Conservation (phyloP, 1,139 yeast genomes). For the Saccharomycopsis crataegensis region DNA sequence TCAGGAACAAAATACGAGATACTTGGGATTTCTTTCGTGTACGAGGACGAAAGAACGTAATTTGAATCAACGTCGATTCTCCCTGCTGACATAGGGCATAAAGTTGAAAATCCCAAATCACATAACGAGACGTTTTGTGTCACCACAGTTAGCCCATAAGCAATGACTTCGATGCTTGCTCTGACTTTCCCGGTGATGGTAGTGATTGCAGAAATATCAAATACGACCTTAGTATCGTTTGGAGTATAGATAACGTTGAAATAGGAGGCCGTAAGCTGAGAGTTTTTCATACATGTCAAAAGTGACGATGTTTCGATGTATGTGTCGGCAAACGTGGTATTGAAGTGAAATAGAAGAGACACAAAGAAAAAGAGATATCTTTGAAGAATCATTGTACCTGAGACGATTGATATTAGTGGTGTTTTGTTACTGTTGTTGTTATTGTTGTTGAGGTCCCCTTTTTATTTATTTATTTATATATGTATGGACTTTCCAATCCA, state of each 20-base stretch:
- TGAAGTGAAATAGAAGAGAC: neutral
- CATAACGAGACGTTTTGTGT: slow-evolving; percentile 57
- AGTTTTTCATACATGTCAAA: slow-evolving; percentile 86
- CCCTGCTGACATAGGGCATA: slow-evolving; percentile 85
- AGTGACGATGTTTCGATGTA: slow-evolving; percentile 61
- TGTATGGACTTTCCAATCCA: neutral
- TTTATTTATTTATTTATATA: neutral
- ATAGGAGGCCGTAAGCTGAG: slow-evolving; percentile 80
- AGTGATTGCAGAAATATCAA: slow-evolving; percentile 73
- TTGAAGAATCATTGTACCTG: neutral
- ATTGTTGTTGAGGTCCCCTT: neutral
- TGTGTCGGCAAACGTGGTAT: slow-evolving; percentile 22
- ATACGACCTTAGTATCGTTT: slow-evolving; percentile 49
- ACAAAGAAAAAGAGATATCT: neutral
- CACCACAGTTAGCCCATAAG: slow-evolving; percentile 75
- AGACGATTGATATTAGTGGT: neutral
- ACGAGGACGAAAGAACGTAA: slow-evolving; percentile 36
- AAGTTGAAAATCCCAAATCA: slow-evolving; percentile 42
- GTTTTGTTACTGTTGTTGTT: neutral
- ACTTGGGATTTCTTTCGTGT: slow-evolving; percentile 58
- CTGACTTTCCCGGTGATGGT: slow-evolving; percentile 68
- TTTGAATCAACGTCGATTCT: slow-evolving; percentile 65
- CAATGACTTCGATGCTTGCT: slow-evolving; percentile 61
- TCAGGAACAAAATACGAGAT: slow-evolving; percentile 90
- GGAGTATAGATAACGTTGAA: slow-evolving; percentile 75